A percentile compares a stretch with the other conserved stretches of the same genome.
Evolutionary conservation across 495 filamentous ascomycete genomes (phyloP).

Genomic region (Margaritispora aquatica): DNA sequence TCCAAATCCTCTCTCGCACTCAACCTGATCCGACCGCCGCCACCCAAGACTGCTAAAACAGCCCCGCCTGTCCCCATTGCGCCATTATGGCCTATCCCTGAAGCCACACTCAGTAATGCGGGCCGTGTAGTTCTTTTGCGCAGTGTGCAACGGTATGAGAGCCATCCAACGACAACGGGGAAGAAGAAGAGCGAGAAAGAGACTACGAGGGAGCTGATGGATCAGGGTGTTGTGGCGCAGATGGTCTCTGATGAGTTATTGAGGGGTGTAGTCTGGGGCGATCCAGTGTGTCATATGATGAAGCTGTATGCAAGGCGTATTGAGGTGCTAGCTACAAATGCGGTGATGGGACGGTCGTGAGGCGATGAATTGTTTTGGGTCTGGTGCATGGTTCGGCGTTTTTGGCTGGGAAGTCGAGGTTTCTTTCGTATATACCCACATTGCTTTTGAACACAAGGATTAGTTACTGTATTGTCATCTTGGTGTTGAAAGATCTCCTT

Average conservation of each 20-base stretch:
- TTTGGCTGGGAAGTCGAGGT: neutral
- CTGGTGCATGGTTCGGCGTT: neutral
- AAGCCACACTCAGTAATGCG: conserved; percentile 55
- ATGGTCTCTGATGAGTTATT: conserved; percentile 58
- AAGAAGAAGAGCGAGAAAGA: conserved; percentile 41
- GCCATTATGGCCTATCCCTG: conserved; percentile 57
- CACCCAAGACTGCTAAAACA: conserved; percentile 8
- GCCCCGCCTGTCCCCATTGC: conserved; percentile 2
- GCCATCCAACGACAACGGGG: conserved; percentile 3
- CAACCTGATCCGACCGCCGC: conserved; percentile 2
- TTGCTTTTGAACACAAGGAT: too few relatives aligned
- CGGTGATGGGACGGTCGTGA: conserved; percentile 44
- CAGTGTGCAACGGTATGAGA: conserved; percentile 26
- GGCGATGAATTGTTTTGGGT: neutral
- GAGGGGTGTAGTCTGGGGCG: conserved; percentile 64
- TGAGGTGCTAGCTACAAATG: conserved; percentile 58
- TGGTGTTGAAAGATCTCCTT: too few relatives aligned
- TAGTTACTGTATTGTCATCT: too few relatives aligned
- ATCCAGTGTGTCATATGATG: conserved; percentile 76
- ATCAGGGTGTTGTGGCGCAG: conserved; percentile 40
- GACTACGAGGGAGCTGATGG: too few relatives aligned
- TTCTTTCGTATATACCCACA: conserved; percentile 5
- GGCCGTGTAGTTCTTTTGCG: conserved; percentile 59
- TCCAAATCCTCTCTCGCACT: conserved; percentile 15
- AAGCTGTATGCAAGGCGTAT: conserved; percentile 62